Base-by-base conservation (phyloP, 1,139 yeast genomes). In the Zygosaccharomyces sapae region DNA sequence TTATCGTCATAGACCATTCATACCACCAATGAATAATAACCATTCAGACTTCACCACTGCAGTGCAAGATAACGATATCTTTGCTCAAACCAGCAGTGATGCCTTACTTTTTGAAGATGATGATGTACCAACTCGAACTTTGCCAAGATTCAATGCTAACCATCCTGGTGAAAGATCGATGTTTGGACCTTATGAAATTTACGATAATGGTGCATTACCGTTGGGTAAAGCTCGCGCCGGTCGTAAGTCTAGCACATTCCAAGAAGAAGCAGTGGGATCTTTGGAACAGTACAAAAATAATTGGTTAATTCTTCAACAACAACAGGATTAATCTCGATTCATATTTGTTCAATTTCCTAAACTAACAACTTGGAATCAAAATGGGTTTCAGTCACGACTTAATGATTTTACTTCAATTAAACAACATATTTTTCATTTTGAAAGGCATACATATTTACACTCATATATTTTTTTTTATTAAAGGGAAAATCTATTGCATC, bases 241-340 rank as follows among this genome's bases (percentile, higher is more conserved):
- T 30, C 51, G 67, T 38, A 64, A 59, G 44, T 57, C 66, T 5
- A 62, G 64, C 44, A 51, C 58, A 10, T 47, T 59, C 24, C 62
- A 62, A 46, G 64, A 61, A 37, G 66, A 62, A 41, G 53, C 61
- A 41, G 66, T 65, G 31, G 67, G 66, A 2, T 65, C 68, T 5
- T 52, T 65, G 44, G 69, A 65, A 42, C 67, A 64, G 48, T 63
- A 63, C 44, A 65, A 64, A 53, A 65, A 62, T 50, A 65, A 59
- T 46, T 66, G 69, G 68, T 47, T 61, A 33, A 59, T 62, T 57
- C 49, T 61, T 40, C 65, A 62, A 50, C 65, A 61, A 43, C 66
- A 64, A 38, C 63, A 66, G 48, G 51, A 48, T 18, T 48, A 10
- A 27, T 12, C 12, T 27, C 5, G 12, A 7, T 9, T 27, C n/a